Base-by-base conservation (phyloP, 352 stramenopile genomes). In the Pythium brassicae region DNA sequence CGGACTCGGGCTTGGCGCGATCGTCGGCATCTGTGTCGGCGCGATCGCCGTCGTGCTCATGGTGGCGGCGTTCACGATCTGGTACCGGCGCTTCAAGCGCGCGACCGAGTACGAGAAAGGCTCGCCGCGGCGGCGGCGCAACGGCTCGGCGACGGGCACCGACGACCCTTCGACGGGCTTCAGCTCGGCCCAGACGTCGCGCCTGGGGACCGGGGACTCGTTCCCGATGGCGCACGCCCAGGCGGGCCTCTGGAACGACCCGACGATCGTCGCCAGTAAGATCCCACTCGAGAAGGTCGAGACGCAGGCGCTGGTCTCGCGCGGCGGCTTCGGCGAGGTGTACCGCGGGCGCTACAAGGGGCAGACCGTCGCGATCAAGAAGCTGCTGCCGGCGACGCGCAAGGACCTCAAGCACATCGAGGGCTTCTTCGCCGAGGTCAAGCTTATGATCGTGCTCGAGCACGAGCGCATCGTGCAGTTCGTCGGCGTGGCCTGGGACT, bases 381-480 rank as follows among this genome's bases (percentile, higher is more conserved):
- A 14, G 53, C 17, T 66, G 32, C 40, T 61, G 23, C 53, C 46
- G 6, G 59, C 55, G 35, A 66, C 46, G 47, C 55, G 65, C 43
- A 56, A 50, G 11, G 53, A 68, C 5, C 39, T 74, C 7, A 26
- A 63, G 22, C 55, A 74, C 22, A 65, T 74, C 5, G 68, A 66
- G 49, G 63, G 61, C 39, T 74, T 79, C 25, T 53, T 79, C n/a
- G 40, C 57, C 17, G 68, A 79, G 46, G 69, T 72, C 35, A 72
- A 72, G 29, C 60, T 76, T 43, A 71, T 78, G 56, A 19, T 67
- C 29, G 69, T 63, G 4, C 65, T 83, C 48, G 62, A 72, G 26
- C 72, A 83, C 44, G 59, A 60, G 8, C 63, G 69, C 15, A 78
- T 83, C 39, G 65, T 83, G 12, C 53, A 59, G 15, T 83, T 72